Percentiles rank a stretch among this genome's conserved stretches.
These are phyloP conservation scores for Chlorella sp. DNA, from an alignment of 139 green algal genomes.

Conservation along the genomic window DNA sequence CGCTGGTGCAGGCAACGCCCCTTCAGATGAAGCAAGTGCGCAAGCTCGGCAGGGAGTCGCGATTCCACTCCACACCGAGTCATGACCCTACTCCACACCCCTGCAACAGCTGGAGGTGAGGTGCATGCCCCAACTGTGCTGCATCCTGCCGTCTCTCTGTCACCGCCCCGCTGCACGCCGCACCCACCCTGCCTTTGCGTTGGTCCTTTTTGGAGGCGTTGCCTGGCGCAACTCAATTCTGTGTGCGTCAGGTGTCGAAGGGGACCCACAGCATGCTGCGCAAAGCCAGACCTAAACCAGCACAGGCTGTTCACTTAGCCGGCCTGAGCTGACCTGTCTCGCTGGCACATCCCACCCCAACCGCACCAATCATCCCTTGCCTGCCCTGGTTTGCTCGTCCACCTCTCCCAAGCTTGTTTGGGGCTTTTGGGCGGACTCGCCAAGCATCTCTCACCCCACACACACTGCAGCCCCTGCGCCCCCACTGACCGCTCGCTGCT, in stretches of 20 bases:
- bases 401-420: too few species aligned
- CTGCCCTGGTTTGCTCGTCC: too few species aligned
- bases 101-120: too few species aligned
- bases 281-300: conserved; percentile 50
- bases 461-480: background rate
- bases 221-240: conserved; percentile 33
- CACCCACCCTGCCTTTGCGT: too few species aligned
- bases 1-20: too few species aligned
- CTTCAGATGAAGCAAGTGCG: too few species aligned
- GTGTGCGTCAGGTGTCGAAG: conserved; percentile 47
- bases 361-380: background rate
- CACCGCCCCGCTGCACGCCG: background rate
- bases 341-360: conserved; percentile 41
- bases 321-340: conserved; percentile 56
- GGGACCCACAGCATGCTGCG: conserved; percentile 37
- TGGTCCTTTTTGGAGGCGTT: conserved; percentile 45
- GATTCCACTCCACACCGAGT: too few species aligned
- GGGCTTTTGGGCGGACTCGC: background rate
- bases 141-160: too few species aligned
- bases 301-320: conserved; percentile 25
- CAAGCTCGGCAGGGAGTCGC: too few species aligned
- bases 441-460: background rate
- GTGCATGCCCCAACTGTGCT: too few species aligned
- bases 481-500: background rate
- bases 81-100: too few species aligned